These are phyloP conservation scores for Rhizopogon rudus DNA, from an alignment of 768 basidiomycete genomes.

Conservation along the genomic window DNA sequence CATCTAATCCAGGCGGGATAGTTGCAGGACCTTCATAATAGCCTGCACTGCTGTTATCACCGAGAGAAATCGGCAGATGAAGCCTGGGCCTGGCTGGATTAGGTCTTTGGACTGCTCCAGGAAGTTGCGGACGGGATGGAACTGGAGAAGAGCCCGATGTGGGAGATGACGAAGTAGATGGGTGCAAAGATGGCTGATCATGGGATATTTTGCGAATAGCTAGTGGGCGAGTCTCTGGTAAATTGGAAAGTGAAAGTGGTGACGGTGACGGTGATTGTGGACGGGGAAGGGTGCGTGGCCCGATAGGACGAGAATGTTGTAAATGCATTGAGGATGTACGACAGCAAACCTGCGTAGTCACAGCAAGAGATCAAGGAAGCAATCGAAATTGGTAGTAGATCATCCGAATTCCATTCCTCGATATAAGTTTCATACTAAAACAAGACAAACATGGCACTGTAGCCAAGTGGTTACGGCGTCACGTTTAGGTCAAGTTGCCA, in stretches of 20 bases:
- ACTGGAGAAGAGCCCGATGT: conserved; percentile 23
- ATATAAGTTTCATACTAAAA: fast-evolving
- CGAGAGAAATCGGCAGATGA: conserved; percentile 27
- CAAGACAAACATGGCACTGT: conserved; percentile 34
- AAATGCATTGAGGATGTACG: conserved; percentile 18
- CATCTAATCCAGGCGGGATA: conserved; percentile 28
- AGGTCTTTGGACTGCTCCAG: conserved; percentile 22
- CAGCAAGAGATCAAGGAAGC: background rate
- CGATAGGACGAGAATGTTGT: conserved; percentile 38
- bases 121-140: conserved; percentile 27
- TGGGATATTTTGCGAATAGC: conserved; percentile 33
- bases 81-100: conserved; percentile 30
- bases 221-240: conserved; percentile 34
- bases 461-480: conserved; percentile 59
- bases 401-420: too few species aligned
- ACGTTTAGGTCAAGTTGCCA: conserved; percentile 42
- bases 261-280: conserved; percentile 35
- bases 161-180: conserved; percentile 24
- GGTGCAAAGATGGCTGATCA: conserved; percentile 22
- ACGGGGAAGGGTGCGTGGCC: conserved; percentile 43
- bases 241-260: conserved; percentile 8
- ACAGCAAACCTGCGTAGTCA: conserved; percentile 5
- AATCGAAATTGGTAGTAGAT: too few species aligned
- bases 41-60: conserved; percentile 18
- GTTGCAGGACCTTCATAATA: conserved; percentile 28